Evolutionary conservation across 768 basidiomycete species (phyloP), one percentile per base, ranked within the genome.

Genomic region (Strobilomyces echinocephalus): DNA sequence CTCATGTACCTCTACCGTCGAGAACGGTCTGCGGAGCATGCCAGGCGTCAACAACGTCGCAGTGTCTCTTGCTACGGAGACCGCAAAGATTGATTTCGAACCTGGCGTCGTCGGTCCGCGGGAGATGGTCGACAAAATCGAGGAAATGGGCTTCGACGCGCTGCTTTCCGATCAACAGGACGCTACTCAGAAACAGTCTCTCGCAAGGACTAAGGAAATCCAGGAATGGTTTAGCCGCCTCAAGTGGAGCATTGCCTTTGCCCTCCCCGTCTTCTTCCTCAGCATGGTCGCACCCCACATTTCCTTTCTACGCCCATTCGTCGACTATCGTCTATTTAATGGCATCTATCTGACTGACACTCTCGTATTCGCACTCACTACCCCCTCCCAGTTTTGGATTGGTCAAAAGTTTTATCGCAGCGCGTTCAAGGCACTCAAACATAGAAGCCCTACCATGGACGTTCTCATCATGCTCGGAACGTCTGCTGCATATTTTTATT

Each of bases 401-500:
- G 97, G 93, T 3, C 73, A 72, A 50, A 85, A 84, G 59, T 97
- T 97, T 72, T 95, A 97, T 69, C 78, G 78, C 40, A 89, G 84
- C 56, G 94, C 97, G 8, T 97, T 80, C 77, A 95, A 95, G 71
- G 84, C 94, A 5, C 74, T 98, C 49, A 89, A 83, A 67, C 97
- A 99, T 69, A 80, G 83, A 28, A 80, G 83, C 9, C 90, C 94
- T 8, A 99, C 95, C 2, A 99, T 99, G 95, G 97, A 99, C 68
- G 93, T 98, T 38, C 88, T 99, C 42, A 83, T 99, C 64, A 90
- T 94, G 72, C 79, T 98, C 33, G 97, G 95, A 47, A 98, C 95
- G 5, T 88, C 92, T 1, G 87, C 95, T 0, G 91, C 97, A 8
- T 98, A 95, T 68, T 77, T 86, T 60, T 99, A 98, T 72, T 98